These are phyloP conservation scores for Fusarium azukiicola DNA, from an alignment of 2,329 filamentous ascomycete species.

Conservation along the genomic window DNA sequence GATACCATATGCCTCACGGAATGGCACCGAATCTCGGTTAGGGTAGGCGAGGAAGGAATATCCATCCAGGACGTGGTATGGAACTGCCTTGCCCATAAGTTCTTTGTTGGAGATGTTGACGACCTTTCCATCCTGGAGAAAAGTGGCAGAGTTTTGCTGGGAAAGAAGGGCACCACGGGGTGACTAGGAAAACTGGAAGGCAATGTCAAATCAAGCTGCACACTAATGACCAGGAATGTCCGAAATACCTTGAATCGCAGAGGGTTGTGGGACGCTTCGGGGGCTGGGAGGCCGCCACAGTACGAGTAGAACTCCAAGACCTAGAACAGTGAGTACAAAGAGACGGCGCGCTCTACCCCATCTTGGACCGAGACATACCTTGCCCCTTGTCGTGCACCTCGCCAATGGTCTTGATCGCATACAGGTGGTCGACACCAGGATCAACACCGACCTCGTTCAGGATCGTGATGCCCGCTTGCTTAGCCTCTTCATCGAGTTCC, in stretches of 20 bases:
- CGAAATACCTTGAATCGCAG: constrained; percentile 27
- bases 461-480: constrained; percentile 86
- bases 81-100: constrained; percentile 84
- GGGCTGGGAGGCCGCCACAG: constrained; percentile 80
- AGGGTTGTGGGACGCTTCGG: constrained; percentile 77
- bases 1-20: constrained; percentile 84
- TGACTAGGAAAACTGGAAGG: constrained; percentile 80
- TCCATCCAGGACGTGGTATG: constrained; percentile 77
- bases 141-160: constrained; percentile 82
- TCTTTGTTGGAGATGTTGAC: constrained; percentile 64
- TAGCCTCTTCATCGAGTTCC: constrained; percentile 79
- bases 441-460: constrained; percentile 86
- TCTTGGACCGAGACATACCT: constrained; percentile 56
- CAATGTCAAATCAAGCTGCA: neutral
- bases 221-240: too few species aligned
- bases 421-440: constrained; percentile 76
- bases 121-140: constrained; percentile 81
- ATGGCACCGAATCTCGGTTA: constrained; percentile 84
- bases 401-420: constrained; percentile 84
- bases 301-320: constrained; percentile 83
- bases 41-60: constrained; percentile 87
- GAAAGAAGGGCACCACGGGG: constrained; percentile 84
- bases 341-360: too few species aligned
- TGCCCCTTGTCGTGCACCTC: constrained; percentile 84
- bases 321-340: constrained; percentile 4